Percentiles rank a stretch among this genome's conserved stretches.
phyloP scores from a whole-genome alignment of 148 eudicot genomes.

The Rhododendron vialii region DNA sequence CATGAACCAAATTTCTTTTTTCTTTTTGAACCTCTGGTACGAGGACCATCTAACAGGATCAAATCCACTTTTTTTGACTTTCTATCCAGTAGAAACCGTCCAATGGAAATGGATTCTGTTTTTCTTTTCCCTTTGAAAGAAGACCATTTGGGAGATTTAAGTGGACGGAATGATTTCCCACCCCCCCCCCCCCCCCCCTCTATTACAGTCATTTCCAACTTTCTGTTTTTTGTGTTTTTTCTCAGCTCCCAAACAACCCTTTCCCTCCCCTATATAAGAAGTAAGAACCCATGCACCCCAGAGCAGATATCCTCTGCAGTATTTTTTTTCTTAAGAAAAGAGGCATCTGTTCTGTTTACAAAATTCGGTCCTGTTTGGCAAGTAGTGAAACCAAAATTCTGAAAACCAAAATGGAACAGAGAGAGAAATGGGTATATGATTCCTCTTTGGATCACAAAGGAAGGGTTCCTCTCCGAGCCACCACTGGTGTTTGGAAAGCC shows the following conservation, averaged over 20 bases:
- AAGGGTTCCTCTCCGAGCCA: conserved; percentile 50
- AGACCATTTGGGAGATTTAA: not conserved
- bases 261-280: conserved; percentile 13
- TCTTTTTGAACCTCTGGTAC: not conserved
- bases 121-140: not conserved
- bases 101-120: not conserved
- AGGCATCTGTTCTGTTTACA: not conserved
- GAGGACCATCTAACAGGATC: not conserved
- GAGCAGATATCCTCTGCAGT: not conserved
- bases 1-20: not conserved
- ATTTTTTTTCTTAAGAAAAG: not conserved
- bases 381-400: not conserved
- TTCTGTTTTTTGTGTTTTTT: not conserved
- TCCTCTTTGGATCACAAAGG: conserved; percentile 66
- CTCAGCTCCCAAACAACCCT: not conserved
- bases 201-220: not conserved
- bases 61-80: not conserved
- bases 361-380: not conserved
- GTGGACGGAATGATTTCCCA: not conserved
- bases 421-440: conserved; percentile 50
- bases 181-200: not conserved
- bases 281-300: not conserved
- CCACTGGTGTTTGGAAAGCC: conserved; percentile 77
- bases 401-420: conserved; percentile 15
- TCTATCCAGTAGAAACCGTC: not conserved